These are phyloP conservation scores for Arthrobotrys iridis DNA, from an alignment of 2,329 filamentous ascomycete species.

Conservation along the genomic window DNA sequence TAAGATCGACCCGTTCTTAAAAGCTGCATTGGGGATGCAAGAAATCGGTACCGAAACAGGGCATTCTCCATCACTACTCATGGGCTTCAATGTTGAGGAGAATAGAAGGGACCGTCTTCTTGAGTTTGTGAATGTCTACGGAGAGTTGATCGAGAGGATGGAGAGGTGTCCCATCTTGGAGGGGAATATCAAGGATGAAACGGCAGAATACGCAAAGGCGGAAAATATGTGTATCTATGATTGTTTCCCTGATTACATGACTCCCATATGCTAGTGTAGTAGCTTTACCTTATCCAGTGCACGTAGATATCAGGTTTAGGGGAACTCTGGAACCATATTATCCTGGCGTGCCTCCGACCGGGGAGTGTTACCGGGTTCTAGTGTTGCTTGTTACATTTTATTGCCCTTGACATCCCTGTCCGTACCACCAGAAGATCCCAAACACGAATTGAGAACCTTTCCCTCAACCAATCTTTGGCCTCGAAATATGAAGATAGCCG, in stretches of 20 bases:
- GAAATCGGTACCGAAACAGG: neutral
- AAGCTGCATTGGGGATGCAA: neutral
- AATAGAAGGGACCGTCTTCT: neutral
- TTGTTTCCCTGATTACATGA: neutral
- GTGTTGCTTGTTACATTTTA: conserved; percentile 41
- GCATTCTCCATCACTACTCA: neutral
- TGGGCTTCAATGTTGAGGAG: neutral
- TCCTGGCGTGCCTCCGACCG: too few species aligned
- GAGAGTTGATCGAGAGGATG: neutral
- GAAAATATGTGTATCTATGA: neutral
- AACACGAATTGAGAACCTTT: conserved; percentile 30
- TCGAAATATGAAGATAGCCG: conserved; percentile 48
- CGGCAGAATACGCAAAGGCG: neutral
- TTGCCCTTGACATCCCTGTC: neutral
- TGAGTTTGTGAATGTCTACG: neutral
- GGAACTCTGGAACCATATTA: too few species aligned
- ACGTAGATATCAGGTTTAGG: too few species aligned
- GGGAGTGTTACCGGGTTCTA: too few species aligned
- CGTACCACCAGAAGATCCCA: conserved; percentile 9
- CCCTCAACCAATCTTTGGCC: conserved; percentile 2
- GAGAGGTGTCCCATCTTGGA: neutral
- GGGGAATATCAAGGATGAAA: neutral
- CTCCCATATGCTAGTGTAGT: too few species aligned
- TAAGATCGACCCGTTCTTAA: neutral
- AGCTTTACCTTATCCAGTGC: too few species aligned